A percentile compares a stretch with the other conserved stretches of the same genome.
Evolutionary conservation across 2,329 filamentous ascomycete species (phyloP).

Genomic region (Trichoderma atrobrunneum): DNA sequence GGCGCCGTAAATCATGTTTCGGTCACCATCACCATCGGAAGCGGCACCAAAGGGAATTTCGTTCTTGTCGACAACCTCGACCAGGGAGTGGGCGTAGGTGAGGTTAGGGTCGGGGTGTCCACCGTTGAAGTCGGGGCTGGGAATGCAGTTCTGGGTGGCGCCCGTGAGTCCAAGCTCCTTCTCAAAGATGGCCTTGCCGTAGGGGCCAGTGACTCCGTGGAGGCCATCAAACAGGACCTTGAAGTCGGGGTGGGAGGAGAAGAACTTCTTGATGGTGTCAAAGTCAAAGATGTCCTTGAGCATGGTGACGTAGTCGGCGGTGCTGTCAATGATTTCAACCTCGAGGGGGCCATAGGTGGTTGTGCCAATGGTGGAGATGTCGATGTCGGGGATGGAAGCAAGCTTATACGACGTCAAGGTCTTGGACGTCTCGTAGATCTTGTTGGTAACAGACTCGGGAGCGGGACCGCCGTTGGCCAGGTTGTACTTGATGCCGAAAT

Average conservation of each 20-base stretch:
- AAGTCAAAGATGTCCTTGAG: conserved; percentile 99
- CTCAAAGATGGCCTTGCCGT: conserved; percentile 92
- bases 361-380: conserved; percentile 78
- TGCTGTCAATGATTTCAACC: conserved; percentile 93
- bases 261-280: conserved; percentile 90
- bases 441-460: conserved; percentile 95
- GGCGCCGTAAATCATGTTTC: conserved; percentile 99
- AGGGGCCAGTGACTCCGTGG: conserved; percentile 91
- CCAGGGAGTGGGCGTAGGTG: conserved; percentile 91
- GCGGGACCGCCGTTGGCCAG: conserved; percentile 92
- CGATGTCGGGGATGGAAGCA: conserved; percentile 79
- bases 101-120: conserved; percentile 98
- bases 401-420: conserved; percentile 89
- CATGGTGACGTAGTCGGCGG: conserved; percentile 87
- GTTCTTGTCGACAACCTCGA: conserved; percentile 88
- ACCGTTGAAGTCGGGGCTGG: conserved; percentile 92
- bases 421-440: conserved; percentile 93
- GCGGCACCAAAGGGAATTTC: conserved; percentile 94
- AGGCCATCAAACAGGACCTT: conserved; percentile 96
- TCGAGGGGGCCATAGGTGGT: conserved; percentile 82
- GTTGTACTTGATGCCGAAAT: conserved; percentile 99
- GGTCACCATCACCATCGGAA: conserved; percentile 94
- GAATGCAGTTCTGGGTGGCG: conserved; percentile 84
- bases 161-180: conserved; percentile 81
- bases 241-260: conserved; percentile 82